Conservation (phyloP, 768 basidiomycete genomes). For the Phlebiopsis flavidoalba region DNA sequence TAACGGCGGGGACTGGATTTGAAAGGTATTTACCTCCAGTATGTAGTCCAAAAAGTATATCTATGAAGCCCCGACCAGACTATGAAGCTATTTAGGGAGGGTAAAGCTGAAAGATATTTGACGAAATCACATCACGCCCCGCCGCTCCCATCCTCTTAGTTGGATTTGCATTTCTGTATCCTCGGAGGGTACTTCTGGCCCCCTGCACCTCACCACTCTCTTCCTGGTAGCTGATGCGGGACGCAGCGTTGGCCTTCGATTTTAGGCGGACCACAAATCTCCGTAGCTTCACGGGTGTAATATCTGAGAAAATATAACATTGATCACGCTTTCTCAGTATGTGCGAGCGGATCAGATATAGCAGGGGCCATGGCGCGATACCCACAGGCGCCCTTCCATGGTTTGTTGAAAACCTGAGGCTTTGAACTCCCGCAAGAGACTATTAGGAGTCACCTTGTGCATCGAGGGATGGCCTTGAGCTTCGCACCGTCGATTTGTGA, state of each 20-base stretch:
- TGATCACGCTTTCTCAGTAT: slow-evolving; percentile 7
- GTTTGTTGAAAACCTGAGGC: background rate
- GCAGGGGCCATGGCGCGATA: background rate
- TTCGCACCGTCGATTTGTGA: background rate
- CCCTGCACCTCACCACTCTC: background rate
- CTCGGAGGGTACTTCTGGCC: background rate
- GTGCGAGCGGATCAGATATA: background rate
- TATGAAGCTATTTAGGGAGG: background rate
- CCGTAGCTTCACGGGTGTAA: slow-evolving; percentile 13
- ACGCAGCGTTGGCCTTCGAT: slow-evolving; percentile 14
- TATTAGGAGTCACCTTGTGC: background rate
- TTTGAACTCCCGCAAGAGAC: background rate
- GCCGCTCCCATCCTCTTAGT: background rate
- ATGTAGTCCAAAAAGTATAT: slow-evolving; percentile 20
- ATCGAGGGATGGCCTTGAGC: background rate
- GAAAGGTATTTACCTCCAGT: slow-evolving; percentile 8
- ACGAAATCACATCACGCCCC: background rate
- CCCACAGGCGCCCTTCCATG: background rate
- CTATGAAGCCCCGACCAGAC: slow-evolving; percentile 3
- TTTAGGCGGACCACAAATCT: background rate
- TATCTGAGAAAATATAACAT: slow-evolving; percentile 14
- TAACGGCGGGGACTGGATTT: background rate
- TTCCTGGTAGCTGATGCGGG: slow-evolving; percentile 6
- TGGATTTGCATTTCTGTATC: background rate
- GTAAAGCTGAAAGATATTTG: background rate